phyloP scores from a whole-genome alignment of 805 yeast genomes.

The Teunomyces panamensis region DNA sequence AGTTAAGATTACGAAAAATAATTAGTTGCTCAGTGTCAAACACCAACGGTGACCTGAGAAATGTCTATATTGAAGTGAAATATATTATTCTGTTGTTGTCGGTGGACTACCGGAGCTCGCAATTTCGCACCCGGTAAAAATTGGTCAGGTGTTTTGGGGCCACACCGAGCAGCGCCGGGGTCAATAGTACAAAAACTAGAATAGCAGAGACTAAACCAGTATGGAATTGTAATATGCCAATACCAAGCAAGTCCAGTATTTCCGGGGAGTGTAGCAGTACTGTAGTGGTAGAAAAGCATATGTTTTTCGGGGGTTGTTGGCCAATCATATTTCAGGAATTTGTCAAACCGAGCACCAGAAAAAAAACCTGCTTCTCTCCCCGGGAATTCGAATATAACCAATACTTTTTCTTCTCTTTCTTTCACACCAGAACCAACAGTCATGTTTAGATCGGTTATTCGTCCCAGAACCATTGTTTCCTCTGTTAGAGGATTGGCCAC shows the following conservation, averaged over 20 bases:
- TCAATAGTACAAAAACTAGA: not conserved
- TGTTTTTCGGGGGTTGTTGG: not conserved
- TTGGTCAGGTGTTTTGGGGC: not conserved
- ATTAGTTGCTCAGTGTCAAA: too few species aligned
- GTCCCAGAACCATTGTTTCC: constrained; percentile 11
- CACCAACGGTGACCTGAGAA: too few species aligned
- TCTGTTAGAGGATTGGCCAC: constrained; percentile 44
- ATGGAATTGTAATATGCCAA: too few species aligned
- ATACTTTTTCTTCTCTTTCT: not conserved
- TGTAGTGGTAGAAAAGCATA: not conserved
- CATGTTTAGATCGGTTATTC: constrained; percentile 20
- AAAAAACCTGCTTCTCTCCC: constrained; percentile 4
- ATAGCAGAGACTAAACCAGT: not conserved
- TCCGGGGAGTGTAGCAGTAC: not conserved
- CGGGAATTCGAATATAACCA: constrained; percentile 3
- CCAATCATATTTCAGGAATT: constrained; percentile 8
- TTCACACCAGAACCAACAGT: constrained; percentile 1
- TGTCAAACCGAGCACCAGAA: constrained; percentile 7
- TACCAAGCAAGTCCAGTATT: not conserved
- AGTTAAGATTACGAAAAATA: too few species aligned
- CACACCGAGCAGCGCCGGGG: not conserved
- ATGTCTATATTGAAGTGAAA: not conserved
- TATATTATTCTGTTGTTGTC: not conserved
- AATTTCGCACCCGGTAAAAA: not conserved
- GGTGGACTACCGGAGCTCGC: not conserved